These are phyloP conservation scores for Nigrospora oryzae DNA, from an alignment of 2,329 filamentous ascomycete genomes.

Conservation along the genomic window DNA sequence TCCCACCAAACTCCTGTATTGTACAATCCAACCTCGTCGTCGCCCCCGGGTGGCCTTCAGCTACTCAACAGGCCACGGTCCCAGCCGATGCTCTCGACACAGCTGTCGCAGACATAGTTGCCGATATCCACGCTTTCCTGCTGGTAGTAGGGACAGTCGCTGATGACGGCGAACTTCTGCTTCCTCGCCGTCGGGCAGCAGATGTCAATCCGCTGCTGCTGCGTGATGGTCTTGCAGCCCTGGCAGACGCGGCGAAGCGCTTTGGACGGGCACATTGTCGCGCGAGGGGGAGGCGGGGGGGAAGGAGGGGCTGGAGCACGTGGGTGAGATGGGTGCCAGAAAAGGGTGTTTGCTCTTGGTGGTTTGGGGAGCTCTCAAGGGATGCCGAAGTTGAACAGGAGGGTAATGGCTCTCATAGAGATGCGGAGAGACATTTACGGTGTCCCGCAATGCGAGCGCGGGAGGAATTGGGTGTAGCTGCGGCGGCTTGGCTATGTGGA, in stretches of 20 bases:
- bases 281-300: neutral
- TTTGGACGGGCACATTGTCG: slow-evolving; percentile 6
- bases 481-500: too few species aligned
- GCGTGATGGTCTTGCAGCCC: slow-evolving; percentile 3
- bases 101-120: slow-evolving; percentile 5
- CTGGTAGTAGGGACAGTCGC: slow-evolving; percentile 5
- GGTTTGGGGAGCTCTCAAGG: neutral
- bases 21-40: too few species aligned
- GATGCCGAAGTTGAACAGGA: slow-evolving; percentile 1
- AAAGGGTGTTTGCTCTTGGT: neutral
- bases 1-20: too few species aligned
- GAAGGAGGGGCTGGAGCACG: too few species aligned
- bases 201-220: slow-evolving; percentile 4
- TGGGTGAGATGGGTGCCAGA: neutral
- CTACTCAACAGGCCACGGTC: neutral
- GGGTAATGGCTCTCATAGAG: slow-evolving; percentile 1
- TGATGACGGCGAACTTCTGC: slow-evolving; percentile 2
- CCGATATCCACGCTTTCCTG: slow-evolving; percentile 3
- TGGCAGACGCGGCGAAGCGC: slow-evolving; percentile 6
- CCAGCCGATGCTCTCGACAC: slow-evolving; percentile 4
- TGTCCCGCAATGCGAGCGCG: neutral
- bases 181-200: slow-evolving; percentile 4
- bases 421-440: neutral
- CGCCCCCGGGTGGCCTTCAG: neutral
- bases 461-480: too few species aligned